Evolutionary conservation across 345 rosid genomes (phyloP).

Genomic region (Salix caprea): DNA sequence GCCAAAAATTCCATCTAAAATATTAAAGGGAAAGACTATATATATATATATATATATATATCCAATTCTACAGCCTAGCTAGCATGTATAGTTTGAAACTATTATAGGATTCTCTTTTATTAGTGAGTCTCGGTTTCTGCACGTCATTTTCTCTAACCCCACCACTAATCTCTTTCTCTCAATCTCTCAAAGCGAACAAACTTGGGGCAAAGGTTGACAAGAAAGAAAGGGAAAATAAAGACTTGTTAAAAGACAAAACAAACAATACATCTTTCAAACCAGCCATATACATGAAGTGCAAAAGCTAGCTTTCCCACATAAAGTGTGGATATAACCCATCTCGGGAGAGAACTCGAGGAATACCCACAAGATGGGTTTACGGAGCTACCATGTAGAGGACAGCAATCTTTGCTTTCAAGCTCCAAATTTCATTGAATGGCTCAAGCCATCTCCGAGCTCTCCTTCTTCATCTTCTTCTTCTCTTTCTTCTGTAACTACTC

Average conservation of each 20-base stretch:
- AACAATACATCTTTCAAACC: conserved; percentile 25
- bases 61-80: no score
- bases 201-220: conserved; percentile 29
- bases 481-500: conserved; percentile 19
- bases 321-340: conserved; percentile 38
- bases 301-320: conserved; percentile 33
- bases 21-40: no score
- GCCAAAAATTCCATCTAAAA: not conserved
- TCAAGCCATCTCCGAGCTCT: conserved; percentile 46
- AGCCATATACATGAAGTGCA: conserved; percentile 10
- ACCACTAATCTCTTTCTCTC: conserved; percentile 47
- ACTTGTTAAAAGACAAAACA: conserved; percentile 50
- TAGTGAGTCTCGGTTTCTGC: conserved; percentile 23
- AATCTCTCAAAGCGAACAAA: conserved; percentile 22
- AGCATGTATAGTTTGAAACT: conserved; percentile 15
- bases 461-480: conserved; percentile 25
- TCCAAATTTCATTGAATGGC: conserved; percentile 80
- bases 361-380: conserved; percentile 43
- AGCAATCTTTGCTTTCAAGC: conserved; percentile 31
- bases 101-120: conserved; percentile 58
- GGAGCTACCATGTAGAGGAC: conserved; percentile 40
- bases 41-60: no score
- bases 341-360: conserved; percentile 11
- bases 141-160: conserved; percentile 64
- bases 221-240: conserved; percentile 13